These are phyloP conservation scores for Lippia alba DNA, from an alignment of 305 asterid genomes.

Conservation along the genomic window DNA sequence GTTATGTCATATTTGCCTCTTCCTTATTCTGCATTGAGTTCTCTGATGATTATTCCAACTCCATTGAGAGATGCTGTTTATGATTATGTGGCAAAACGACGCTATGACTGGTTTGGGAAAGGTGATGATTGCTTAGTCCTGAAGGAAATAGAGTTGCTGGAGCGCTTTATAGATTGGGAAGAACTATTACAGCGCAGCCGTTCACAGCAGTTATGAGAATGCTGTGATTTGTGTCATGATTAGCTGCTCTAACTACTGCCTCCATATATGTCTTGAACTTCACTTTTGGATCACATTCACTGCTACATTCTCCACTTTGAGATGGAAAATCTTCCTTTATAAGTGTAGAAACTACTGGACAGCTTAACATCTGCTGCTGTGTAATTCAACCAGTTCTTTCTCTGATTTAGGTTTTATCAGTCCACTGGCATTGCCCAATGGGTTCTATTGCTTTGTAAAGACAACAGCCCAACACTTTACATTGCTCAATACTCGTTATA, in stretches of 20 bases:
- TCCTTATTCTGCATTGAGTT: slow-evolving; percentile 71
- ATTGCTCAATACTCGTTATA: too few relatives aligned
- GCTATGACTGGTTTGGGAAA: slow-evolving; percentile 87
- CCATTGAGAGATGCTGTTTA: slow-evolving; percentile 82
- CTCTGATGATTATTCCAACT: slow-evolving; percentile 64
- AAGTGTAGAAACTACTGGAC: not conserved
- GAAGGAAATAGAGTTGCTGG: slow-evolving; percentile 77
- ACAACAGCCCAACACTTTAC: too few relatives aligned
- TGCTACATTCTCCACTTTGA: not conserved
- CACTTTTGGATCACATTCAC: slow-evolving; percentile 3
- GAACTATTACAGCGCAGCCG: slow-evolving; percentile 67
- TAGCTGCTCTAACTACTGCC: not conserved
- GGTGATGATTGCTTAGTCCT: slow-evolving; percentile 74
- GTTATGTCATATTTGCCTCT: slow-evolving; percentile 79
- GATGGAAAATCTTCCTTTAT: not conserved
- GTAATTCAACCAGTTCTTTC: not conserved
- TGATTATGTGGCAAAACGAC: slow-evolving; percentile 73
- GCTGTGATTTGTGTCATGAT: not conserved
- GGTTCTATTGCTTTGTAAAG: slow-evolving; percentile 2
- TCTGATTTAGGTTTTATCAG: not conserved
- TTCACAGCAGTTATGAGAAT: slow-evolving; percentile 42
- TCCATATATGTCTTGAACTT: too few relatives aligned
- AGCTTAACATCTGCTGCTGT: not conserved
- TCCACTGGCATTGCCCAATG: not conserved
- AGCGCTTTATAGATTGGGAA: slow-evolving; percentile 84